phyloP scores from a whole-genome alignment of 306 rosid species.

The Medicago lupulina region DNA sequence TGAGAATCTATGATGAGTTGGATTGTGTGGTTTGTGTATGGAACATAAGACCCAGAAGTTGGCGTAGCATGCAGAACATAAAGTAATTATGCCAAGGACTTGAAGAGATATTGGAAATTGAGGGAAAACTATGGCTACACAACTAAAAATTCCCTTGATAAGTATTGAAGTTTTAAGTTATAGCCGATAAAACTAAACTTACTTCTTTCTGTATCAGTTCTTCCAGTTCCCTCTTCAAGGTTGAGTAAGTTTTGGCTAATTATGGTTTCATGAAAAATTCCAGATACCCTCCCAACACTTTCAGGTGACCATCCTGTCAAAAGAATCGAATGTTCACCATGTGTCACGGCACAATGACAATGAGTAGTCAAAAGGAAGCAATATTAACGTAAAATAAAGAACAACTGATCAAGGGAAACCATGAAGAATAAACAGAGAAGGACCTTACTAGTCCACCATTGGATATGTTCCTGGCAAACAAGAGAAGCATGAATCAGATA shows the following conservation, averaged over 20 bases:
- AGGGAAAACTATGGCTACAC: conserved; percentile 11
- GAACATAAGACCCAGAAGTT: conserved; percentile 69
- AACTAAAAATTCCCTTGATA: conserved; percentile 21
- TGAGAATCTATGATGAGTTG: too few relatives aligned
- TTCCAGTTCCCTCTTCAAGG: conserved; percentile 75
- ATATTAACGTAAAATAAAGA: conserved; percentile 24
- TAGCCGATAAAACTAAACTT: conserved; percentile 37
- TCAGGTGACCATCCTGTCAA: too few relatives aligned
- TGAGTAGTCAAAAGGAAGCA: conserved; percentile 36
- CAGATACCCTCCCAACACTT: too few relatives aligned
- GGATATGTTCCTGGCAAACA: conserved; percentile 85
- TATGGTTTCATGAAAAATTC: conserved; percentile 71
- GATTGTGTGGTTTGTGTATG: too few relatives aligned
- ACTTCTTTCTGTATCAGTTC: conserved; percentile 82
- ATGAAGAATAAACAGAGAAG: conserved; percentile 24
- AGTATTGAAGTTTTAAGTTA: conserved; percentile 18
- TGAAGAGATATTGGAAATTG: conserved; percentile 27
- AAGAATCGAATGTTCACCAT: conserved; percentile 33
- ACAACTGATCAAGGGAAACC: conserved; percentile 28
- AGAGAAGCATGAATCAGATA: conserved; percentile 83
- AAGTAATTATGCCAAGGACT: conserved; percentile 39
- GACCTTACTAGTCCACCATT: conserved; percentile 78
- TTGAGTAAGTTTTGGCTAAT: conserved; percentile 71
- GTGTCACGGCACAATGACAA: conserved; percentile 25
- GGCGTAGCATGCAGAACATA: conserved; percentile 45